phyloP scores from a whole-genome alignment of 1,284 basidiomycete species.

The Ustilago cynodontis region DNA sequence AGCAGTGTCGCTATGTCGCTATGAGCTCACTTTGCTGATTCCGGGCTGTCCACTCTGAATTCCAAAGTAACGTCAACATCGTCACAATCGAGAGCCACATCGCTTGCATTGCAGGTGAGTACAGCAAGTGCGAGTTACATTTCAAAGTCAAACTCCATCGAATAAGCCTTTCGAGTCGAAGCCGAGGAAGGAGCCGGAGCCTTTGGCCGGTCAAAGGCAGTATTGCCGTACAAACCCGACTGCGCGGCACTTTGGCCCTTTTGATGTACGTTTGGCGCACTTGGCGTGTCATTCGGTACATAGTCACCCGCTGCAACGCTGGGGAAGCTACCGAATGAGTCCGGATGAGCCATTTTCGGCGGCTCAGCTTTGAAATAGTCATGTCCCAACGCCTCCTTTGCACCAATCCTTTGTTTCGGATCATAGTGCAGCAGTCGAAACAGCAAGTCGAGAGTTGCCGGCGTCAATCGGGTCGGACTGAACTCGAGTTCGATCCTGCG shows the following conservation, averaged over 20 bases:
- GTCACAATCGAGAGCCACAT: background rate
- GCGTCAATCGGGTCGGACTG: constrained; percentile 73
- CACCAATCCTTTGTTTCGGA: constrained; percentile 83
- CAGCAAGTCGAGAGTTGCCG: constrained; percentile 84
- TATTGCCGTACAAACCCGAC: background rate
- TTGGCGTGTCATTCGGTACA: background rate
- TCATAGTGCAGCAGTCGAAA: constrained; percentile 88
- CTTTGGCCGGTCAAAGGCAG: background rate
- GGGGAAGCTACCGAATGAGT: constrained; percentile 95
- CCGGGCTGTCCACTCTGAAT: background rate
- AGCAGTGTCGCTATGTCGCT: background rate
- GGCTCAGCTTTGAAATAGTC: constrained; percentile 89
- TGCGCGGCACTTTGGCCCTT: background rate
- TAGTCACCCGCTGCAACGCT: constrained; percentile 94
- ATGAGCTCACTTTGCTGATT: background rate
- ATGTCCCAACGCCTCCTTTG: constrained; percentile 88
- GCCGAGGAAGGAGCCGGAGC: background rate
- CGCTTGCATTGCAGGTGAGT: background rate
- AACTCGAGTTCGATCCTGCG: constrained; percentile 76
- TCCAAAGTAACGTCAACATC: background rate
- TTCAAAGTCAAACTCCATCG: constrained; percentile 39
- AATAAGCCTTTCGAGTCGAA: constrained; percentile 9
- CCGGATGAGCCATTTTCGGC: constrained; percentile 95
- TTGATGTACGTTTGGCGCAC: constrained; percentile 13
- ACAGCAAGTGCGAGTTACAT: background rate